Conservation (phyloP, 805 yeast species). For the Pichia pseudocactophila region DNA sequence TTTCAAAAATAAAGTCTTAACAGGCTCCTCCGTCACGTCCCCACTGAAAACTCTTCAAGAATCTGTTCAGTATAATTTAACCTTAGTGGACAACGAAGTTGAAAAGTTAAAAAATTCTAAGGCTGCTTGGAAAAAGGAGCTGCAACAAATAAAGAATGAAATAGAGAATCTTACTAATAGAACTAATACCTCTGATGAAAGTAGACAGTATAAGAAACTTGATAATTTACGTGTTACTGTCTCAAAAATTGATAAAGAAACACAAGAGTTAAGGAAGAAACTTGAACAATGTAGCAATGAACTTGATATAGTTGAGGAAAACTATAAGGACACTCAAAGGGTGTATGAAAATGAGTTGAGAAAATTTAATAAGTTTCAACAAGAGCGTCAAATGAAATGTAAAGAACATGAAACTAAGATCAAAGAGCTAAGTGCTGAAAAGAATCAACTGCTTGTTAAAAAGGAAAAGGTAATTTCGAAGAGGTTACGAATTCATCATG, state of each 20-base stretch:
- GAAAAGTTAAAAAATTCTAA: conserved; percentile 46
- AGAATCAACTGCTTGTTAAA: conserved; percentile 24
- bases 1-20: conserved; percentile 25
- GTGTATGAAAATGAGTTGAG: conserved; percentile 30
- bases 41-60: conserved; percentile 60
- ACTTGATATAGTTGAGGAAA: conserved; percentile 32
- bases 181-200: conserved; percentile 44
- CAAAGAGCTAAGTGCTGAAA: conserved; percentile 22
- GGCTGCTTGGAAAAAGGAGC: conserved; percentile 48
- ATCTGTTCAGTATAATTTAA: conserved; percentile 55
- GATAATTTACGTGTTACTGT: conserved; percentile 41
- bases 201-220: conserved; percentile 43
- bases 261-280: conserved; percentile 28
- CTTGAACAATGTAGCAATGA: conserved; percentile 28
- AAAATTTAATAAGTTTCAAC: conserved; percentile 25
- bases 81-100: conserved; percentile 49
- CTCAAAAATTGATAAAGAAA: conserved; percentile 31
- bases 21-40: conserved; percentile 31
- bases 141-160: conserved; percentile 44
- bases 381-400: conserved; percentile 21
- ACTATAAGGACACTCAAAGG: conserved; percentile 30
- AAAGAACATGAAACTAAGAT: conserved; percentile 18
- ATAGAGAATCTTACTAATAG: conserved; percentile 44
- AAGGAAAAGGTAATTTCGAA: conserved; percentile 28
- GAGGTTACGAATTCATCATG: conserved; percentile 22